These are phyloP conservation scores for Ilex paraguariensis DNA, from an alignment of 305 asterid genomes.

Conservation along the genomic window DNA sequence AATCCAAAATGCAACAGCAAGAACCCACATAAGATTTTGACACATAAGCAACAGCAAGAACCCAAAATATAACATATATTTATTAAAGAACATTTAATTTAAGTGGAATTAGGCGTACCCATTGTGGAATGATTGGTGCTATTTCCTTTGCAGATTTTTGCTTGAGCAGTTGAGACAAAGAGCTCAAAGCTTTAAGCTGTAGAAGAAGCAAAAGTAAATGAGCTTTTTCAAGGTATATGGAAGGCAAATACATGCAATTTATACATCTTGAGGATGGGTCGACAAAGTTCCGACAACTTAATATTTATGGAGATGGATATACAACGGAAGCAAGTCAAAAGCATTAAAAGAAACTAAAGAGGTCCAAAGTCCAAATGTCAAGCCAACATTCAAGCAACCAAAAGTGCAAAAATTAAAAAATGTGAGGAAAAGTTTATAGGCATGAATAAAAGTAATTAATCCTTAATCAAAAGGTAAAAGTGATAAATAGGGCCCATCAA, in stretches of 20 bases:
- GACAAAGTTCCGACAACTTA: too few relatives aligned
- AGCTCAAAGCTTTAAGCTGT: slow-evolving; percentile 89
- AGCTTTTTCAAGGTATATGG: slow-evolving; percentile 17
- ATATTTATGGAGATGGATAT: too few relatives aligned
- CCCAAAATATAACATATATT: neutral
- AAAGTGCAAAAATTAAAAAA: too few relatives aligned
- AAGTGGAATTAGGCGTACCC: slow-evolving; percentile 52
- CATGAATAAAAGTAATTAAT: neutral
- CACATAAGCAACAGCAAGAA: neutral
- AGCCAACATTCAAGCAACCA: too few relatives aligned
- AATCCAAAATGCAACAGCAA: too few relatives aligned
- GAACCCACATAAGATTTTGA: neutral
- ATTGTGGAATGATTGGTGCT: slow-evolving; percentile 65
- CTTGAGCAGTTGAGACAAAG: slow-evolving; percentile 70
- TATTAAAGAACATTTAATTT: slow-evolving; percentile 11
- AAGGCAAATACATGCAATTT: slow-evolving; percentile 1
- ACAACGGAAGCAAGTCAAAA: too few relatives aligned
- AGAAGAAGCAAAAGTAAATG: slow-evolving; percentile 21
- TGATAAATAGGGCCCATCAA: neutral
- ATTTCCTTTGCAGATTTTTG: slow-evolving; percentile 68
- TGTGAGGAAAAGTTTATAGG: neutral
- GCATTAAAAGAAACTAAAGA: too few relatives aligned
- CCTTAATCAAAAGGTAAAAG: neutral
- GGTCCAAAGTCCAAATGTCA: too few relatives aligned
- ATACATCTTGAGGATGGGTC: neutral